Evolutionary conservation across 257 asterid genomes (phyloP).

Genomic region (Solanum habrochaites): DNA sequence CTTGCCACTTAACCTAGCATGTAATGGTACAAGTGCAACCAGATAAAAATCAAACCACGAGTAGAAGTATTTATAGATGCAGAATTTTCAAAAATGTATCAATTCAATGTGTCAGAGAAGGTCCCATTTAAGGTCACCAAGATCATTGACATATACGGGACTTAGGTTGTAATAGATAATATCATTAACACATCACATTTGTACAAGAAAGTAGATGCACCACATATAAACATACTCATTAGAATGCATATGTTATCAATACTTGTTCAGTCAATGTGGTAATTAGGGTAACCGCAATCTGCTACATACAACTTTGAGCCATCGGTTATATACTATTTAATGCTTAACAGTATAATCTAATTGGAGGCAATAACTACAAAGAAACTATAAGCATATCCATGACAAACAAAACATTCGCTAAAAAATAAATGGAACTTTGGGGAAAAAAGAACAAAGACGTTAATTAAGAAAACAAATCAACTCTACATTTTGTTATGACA

Average conservation of each 20-base stretch:
- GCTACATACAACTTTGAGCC: background rate
- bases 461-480: constrained; percentile 2
- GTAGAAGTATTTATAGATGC: background rate
- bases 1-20: background rate
- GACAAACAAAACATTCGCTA: background rate
- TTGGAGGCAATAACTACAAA: background rate
- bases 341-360: background rate
- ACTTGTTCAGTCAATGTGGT: background rate
- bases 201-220: background rate
- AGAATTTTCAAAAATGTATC: background rate
- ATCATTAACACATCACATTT: background rate
- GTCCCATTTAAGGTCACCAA: background rate
- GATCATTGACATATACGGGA: background rate
- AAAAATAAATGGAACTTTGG: background rate
- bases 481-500: background rate
- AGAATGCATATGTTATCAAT: background rate
- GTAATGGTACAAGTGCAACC: background rate
- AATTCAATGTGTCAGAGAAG: background rate
- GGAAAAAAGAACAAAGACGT: background rate
- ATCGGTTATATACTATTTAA: background rate
- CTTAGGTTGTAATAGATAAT: background rate
- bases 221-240: background rate
- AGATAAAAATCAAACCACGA: background rate
- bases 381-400: background rate
- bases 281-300: background rate